phyloP scores from a whole-genome alignment of 2,329 filamentous ascomycete species.

The Alternaria sp. region DNA sequence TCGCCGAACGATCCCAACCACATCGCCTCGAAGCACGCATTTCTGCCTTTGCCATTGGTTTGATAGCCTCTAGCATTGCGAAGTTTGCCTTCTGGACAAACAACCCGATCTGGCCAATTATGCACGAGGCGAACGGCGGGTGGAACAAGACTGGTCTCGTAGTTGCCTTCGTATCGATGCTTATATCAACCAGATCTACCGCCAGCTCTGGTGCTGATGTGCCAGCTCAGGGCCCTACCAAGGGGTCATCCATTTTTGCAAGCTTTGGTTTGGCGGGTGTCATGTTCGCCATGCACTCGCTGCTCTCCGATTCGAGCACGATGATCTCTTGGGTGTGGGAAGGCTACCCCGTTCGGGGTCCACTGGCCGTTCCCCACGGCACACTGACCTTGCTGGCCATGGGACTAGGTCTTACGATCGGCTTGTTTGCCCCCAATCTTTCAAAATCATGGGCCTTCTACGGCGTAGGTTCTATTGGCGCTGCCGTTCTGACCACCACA shows the following conservation, averaged over 20 bases:
- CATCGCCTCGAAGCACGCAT: conserved; percentile 82
- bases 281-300: conserved; percentile 88
- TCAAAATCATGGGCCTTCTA: conserved; percentile 82
- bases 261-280: conserved; percentile 82
- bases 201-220: conserved; percentile 58
- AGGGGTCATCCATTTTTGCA: conserved; percentile 74
- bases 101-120: conserved; percentile 95
- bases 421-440: conserved; percentile 75
- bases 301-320: conserved; percentile 95
- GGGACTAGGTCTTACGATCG: conserved; percentile 79
- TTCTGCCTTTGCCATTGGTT: conserved; percentile 79
- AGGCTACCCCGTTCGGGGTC: conserved; percentile 88
- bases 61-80: conserved; percentile 83
- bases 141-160: conserved; percentile 86
- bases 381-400: conserved; percentile 86
- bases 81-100: conserved; percentile 96
- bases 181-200: conserved; percentile 75
- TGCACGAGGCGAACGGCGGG: conserved; percentile 88
- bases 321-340: conserved; percentile 99
- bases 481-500: conserved; percentile 77
- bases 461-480: conserved; percentile 78
- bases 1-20: conserved; percentile 76
- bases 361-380: conserved; percentile 87
- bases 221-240: conserved; percentile 63
- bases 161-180: conserved; percentile 76